Evolutionary conservation across 2,329 filamentous ascomycete genomes (phyloP), one percentile per base, ranked within the genome.

Genomic region (Cladosporium halotolerans): DNA sequence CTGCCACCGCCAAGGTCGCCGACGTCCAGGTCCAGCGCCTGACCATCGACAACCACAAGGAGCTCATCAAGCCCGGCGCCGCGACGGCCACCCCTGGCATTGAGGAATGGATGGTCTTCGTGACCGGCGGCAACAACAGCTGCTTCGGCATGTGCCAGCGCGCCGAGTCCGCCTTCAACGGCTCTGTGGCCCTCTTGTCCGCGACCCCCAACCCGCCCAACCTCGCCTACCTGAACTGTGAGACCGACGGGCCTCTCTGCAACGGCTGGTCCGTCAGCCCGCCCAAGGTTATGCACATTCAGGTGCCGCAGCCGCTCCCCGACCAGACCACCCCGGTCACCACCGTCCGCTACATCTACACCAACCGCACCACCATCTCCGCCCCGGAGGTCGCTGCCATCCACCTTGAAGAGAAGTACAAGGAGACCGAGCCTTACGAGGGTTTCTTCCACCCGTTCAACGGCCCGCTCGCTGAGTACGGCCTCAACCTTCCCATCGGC

Each of bases 391-490:
- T 90, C 58, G 73, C 80, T 48, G 73, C 80, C 54, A 72, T 88
- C 51, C 77, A 81, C 59, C 70, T 78, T 55, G 83, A 84, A 62
- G 77, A 82, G 65, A 75, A 72, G 51, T 84, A 79, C 62, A 70
- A 79, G 66, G 66, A 79, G 45, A 66, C 66, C 16, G 62, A 68
- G 23, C 72, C 75, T 8, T 80, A 81, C 60, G 82, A 88, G 60
- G 84, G 86, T 48, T 75, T 78, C 66, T 89, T 87, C 77, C 88
- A 92, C 70, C 88, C 88, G 57, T 86, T 89, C 66, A 80, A 88
- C 63, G 86, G 88, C 57, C 71, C 74, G 57, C 72, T 87, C 40
- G 82, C 81, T 55, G 71, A 86, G 73, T 77, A 80, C 58, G 78
- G 79, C 58, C 63, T 89, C 31, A 74, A 51, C 32, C 71, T 86